Percentiles rank a stretch among this genome's conserved stretches.
These are phyloP conservation scores for Daldinia loculata DNA, from an alignment of 495 filamentous ascomycete species.

Conservation along the genomic window DNA sequence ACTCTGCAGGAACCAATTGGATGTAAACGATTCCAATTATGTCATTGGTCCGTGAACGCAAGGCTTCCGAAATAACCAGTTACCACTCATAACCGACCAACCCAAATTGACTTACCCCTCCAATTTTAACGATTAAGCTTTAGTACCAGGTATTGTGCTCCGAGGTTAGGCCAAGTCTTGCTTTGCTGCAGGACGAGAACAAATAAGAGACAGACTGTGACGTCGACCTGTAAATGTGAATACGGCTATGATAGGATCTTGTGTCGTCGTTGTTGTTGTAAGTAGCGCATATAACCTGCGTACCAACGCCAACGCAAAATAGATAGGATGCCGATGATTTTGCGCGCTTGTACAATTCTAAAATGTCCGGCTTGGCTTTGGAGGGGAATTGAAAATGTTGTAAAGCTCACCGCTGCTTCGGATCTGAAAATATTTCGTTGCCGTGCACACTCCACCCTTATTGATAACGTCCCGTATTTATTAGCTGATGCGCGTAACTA, in stretches of 20 bases:
- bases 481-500: constrained; percentile 15
- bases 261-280: background rate
- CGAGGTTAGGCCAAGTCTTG: constrained; percentile 25
- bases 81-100: no score
- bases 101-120: constrained; percentile 30
- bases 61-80: constrained; percentile 27
- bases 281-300: background rate
- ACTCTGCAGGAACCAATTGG: constrained; percentile 25
- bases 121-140: constrained; percentile 30
- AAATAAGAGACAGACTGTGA: constrained; percentile 3
- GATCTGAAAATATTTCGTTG: constrained; percentile 16
- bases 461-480: constrained; percentile 12
- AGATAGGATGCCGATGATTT: background rate
- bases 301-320: background rate
- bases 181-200: constrained; percentile 12
- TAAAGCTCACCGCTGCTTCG: constrained; percentile 39
- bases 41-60: constrained; percentile 31
- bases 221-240: constrained; percentile 7
- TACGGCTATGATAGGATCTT: background rate
- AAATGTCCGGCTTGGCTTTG: constrained; percentile 10
- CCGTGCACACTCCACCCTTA: constrained; percentile 18
- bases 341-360: background rate
- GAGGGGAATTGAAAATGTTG: constrained; percentile 2
- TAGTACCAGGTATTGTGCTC: constrained; percentile 5
- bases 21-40: constrained; percentile 25